Percentiles rank a stretch among this genome's conserved stretches.
Conservation (phyloP, 129 eudicot genomes). For the Flaveria sonorensis region DNA sequence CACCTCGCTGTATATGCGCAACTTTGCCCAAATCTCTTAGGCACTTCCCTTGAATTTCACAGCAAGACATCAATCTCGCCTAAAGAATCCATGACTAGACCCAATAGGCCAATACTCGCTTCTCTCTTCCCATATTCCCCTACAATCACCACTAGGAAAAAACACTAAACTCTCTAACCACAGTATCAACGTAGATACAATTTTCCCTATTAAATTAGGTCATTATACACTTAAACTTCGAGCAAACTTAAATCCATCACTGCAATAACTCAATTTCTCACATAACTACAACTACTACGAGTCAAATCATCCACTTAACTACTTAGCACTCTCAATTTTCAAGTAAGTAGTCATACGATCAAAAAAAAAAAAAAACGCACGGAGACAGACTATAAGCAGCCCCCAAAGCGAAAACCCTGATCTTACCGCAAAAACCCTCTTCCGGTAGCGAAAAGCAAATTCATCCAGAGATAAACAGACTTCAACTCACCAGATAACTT, state of each 20-base stretch:
- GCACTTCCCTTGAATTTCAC: conserved; percentile 10
- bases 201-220: conserved; percentile 11
- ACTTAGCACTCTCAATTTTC: not conserved
- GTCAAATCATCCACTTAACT: not conserved
- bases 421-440: conserved; percentile 22
- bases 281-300: not conserved
- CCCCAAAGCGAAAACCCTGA: conserved; percentile 16
- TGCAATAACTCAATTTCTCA: conserved; percentile 7
- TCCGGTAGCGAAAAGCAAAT: not conserved
- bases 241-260: conserved; percentile 6
- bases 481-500: not conserved
- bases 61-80: conserved; percentile 12
- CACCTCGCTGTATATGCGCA: not conserved
- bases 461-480: not conserved
- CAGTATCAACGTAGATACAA: not conserved
- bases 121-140: not conserved
- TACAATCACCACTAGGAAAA: conserved; percentile 13
- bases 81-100: conserved; percentile 1
- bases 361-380: not conserved
- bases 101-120: conserved; percentile 3
- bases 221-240: not conserved
- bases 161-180: conserved; percentile 9
- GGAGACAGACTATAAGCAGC: conserved; percentile 4
- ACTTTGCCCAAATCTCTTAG: not conserved
- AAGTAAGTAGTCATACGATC: not conserved